A percentile compares a stretch with the other conserved stretches of the same genome.
Evolutionary conservation across 495 filamentous ascomycete genomes (phyloP).

Genomic region (Alectoria sarmentosa): DNA sequence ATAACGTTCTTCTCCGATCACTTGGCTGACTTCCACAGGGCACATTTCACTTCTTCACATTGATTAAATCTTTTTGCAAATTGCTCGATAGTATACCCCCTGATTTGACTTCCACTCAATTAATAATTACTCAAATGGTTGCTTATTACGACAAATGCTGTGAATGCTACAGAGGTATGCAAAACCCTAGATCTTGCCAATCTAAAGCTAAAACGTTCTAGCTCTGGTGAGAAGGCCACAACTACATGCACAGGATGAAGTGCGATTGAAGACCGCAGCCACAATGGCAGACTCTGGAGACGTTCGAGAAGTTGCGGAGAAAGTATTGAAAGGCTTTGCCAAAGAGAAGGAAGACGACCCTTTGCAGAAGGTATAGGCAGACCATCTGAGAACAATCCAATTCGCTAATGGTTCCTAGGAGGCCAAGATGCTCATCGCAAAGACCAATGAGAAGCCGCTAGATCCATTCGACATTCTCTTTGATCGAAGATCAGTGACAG

Average conservation of each 20-base stretch:
- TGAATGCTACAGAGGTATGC: slow-evolving; percentile 72
- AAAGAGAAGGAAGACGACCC: slow-evolving; percentile 31
- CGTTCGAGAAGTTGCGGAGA: slow-evolving; percentile 55
- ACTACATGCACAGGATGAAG: slow-evolving; percentile 33
- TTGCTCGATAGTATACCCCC: slow-evolving; percentile 95
- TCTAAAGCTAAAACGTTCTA: slow-evolving; percentile 8
- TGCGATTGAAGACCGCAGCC: slow-evolving; percentile 63
- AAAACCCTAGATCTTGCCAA: neutral
- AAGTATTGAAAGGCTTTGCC: slow-evolving; percentile 47
- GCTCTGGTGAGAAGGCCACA: slow-evolving; percentile 26
- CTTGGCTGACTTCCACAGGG: slow-evolving; percentile 41
- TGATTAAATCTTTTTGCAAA: slow-evolving; percentile 83
- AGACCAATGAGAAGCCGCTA: slow-evolving; percentile 55
- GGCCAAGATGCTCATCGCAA: slow-evolving; percentile 56
- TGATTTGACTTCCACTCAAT: slow-evolving; percentile 87
- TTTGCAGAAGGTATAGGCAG: slow-evolving; percentile 36
- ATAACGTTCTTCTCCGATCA: neutral
- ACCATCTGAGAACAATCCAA: neutral
- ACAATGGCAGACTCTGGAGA: slow-evolving; percentile 61
- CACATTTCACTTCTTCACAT: slow-evolving; percentile 76
- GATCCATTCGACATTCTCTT: slow-evolving; percentile 76
- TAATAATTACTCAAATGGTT: slow-evolving; percentile 83
- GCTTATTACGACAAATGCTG: slow-evolving; percentile 88
- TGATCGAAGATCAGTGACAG: slow-evolving; percentile 76
- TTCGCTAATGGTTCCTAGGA: slow-evolving; percentile 40